Evolutionary conservation across 2,329 filamentous ascomycete species (phyloP).

Genomic region (Fusarium anguioides): DNA sequence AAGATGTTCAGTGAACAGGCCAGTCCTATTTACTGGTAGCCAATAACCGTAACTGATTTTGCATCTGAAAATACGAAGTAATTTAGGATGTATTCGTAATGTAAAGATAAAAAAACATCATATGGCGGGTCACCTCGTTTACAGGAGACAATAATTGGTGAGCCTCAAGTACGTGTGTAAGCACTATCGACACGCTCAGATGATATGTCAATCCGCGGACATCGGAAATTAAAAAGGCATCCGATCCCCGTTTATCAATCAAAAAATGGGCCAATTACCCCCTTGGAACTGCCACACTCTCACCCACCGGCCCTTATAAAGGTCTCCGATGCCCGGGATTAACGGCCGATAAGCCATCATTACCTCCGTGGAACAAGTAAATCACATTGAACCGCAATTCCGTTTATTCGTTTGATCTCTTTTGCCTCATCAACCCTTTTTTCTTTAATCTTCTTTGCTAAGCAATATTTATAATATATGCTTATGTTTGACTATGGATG

Average conservation of each 20-base stretch:
- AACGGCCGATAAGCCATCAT: conserved; percentile 10
- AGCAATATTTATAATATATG: neutral
- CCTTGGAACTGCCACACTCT: neutral
- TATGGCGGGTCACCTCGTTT: neutral
- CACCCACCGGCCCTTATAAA: conserved; percentile 16
- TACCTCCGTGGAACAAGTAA: conserved; percentile 15
- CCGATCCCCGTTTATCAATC: neutral
- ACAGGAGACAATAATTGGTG: too few species aligned
- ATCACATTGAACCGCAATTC: neutral
- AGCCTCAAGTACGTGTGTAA: neutral
- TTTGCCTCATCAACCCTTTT: neutral
- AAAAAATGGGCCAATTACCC: neutral
- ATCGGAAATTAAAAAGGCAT: conserved; percentile 2
- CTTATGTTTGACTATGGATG: conserved; percentile 28
- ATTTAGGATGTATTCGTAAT: accelerated
- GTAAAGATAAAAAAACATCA: too few species aligned
- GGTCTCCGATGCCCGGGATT: conserved; percentile 31
- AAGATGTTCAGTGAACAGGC: accelerated
- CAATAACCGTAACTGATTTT: too few species aligned
- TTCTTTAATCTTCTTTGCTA: neutral
- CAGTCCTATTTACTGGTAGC: too few species aligned
- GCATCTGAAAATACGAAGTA: neutral
- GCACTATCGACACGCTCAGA: neutral
- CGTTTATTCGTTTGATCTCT: neutral
- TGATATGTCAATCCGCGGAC: neutral